Conservation (phyloP, 1,284 basidiomycete species). For the Leccinum subfulvum region DNA sequence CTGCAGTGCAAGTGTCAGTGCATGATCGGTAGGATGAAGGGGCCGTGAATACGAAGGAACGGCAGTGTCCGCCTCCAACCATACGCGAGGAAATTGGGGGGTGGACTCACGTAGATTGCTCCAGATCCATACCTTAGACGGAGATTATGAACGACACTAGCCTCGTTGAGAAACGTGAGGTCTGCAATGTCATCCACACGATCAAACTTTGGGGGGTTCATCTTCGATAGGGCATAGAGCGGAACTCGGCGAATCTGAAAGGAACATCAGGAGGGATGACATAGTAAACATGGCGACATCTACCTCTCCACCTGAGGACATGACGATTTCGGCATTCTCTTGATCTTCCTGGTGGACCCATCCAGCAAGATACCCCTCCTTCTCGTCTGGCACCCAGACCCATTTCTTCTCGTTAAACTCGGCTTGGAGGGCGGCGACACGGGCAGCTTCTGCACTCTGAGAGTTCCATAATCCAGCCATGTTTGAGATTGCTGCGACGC, state of each 20-base stretch:
- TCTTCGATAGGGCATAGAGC: conserved; percentile 81
- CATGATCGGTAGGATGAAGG: background rate
- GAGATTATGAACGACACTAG: conserved; percentile 97
- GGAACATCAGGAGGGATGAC: conserved; percentile 15
- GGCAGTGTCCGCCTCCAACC: background rate
- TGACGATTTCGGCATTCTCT: conserved; percentile 75
- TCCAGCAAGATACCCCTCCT: conserved; percentile 86
- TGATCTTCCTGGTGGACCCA: conserved; percentile 87
- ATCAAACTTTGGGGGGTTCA: conserved; percentile 99
- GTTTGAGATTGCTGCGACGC: conserved; percentile 6
- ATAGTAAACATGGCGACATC: conserved; percentile 31
- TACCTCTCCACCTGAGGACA: conserved; percentile 77
- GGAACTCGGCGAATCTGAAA: conserved; percentile 72
- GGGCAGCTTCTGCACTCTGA: conserved; percentile 68
- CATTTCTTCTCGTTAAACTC: conserved; percentile 98
- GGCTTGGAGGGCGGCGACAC: conserved; percentile 84
- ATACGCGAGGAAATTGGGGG: conserved; percentile 1
- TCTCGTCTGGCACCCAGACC: conserved; percentile 92
- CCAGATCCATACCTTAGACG: conserved; percentile 89
- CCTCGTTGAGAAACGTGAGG: conserved; percentile 97
- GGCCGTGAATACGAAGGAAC: conserved; percentile 1
- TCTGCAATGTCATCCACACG: conserved; percentile 98
- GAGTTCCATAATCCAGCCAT: conserved; percentile 59
- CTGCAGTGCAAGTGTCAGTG: conserved; percentile 41
- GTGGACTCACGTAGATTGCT: conserved; percentile 85